Percentiles rank a stretch among this genome's conserved stretches.
These are phyloP conservation scores for Solanum gandarillasii DNA, from an alignment of 257 asterid genomes.

Conservation along the genomic window DNA sequence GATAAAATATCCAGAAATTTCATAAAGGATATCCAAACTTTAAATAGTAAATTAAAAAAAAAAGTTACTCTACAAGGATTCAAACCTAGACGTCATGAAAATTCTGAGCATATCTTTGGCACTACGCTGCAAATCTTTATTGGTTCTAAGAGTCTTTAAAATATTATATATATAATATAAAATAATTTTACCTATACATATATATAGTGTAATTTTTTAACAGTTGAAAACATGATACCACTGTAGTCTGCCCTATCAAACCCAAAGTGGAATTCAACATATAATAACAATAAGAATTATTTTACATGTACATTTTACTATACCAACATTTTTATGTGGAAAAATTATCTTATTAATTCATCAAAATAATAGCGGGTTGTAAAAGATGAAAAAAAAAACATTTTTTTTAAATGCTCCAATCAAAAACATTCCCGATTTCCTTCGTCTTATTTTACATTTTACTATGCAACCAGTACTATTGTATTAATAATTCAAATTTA, in stretches of 20 bases:
- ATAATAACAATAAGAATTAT: background rate
- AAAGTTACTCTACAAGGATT: too few species aligned
- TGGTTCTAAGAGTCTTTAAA: too few species aligned
- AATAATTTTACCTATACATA: too few species aligned
- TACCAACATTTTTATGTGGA: background rate
- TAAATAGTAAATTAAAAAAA: too few species aligned
- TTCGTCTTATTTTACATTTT: background rate
- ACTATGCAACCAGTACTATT: background rate
- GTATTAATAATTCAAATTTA: background rate
- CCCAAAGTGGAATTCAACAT: background rate
- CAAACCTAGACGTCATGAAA: background rate
- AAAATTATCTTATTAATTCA: background rate
- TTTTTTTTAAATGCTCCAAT: background rate
- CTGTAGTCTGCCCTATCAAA: background rate
- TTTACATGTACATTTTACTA: background rate
- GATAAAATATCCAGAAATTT: background rate
- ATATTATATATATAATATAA: too few species aligned
- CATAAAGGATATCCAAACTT: too few species aligned
- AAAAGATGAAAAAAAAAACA: too few species aligned
- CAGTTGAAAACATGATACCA: background rate
- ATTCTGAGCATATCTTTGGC: background rate
- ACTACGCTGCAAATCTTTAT: too few species aligned
- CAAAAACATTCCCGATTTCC: background rate
- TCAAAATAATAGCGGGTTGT: background rate
- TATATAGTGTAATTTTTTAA: too few species aligned